Conservation (phyloP, 2,329 filamentous ascomycete species). For the Sphaerostilbella broomeana region DNA sequence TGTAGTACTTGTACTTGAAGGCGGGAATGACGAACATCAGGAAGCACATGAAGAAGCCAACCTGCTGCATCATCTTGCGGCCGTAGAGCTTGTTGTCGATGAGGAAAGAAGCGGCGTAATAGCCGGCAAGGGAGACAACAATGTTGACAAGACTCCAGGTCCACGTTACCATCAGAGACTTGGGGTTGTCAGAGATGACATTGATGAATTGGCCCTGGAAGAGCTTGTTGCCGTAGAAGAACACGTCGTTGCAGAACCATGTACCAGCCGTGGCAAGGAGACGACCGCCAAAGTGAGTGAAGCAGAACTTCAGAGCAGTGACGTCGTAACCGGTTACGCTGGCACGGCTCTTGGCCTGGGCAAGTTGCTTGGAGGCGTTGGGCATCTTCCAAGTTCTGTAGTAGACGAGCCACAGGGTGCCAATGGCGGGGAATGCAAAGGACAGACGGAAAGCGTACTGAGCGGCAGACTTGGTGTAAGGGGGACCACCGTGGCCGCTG, state of each 20-base stretch:
- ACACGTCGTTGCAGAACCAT: slow-evolving; percentile 96
- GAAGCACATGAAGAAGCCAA: slow-evolving; percentile 91
- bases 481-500: slow-evolving; percentile 63
- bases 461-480: slow-evolving; percentile 68
- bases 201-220: slow-evolving; percentile 89
- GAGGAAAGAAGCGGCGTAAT: slow-evolving; percentile 81
- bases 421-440: slow-evolving; percentile 83
- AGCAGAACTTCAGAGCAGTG: slow-evolving; percentile 70
- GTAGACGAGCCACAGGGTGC: slow-evolving; percentile 92
- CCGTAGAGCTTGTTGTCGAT: slow-evolving; percentile 97
- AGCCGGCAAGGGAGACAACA: slow-evolving; percentile 75
- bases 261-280: slow-evolving; percentile 77
- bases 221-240: slow-evolving; percentile 99
- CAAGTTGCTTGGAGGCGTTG: slow-evolving; percentile 74
- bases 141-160: slow-evolving; percentile 91
- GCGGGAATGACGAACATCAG: slow-evolving; percentile 88
- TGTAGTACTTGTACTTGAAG: slow-evolving; percentile 84
- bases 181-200: slow-evolving; percentile 63
- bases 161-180: slow-evolving; percentile 80
- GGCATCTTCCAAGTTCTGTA: slow-evolving; percentile 95
- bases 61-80: slow-evolving; percentile 91
- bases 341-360: slow-evolving; percentile 74
- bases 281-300: slow-evolving; percentile 78
- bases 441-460: slow-evolving; percentile 92
- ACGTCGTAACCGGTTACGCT: slow-evolving; percentile 90